Conservation (phyloP, 306 rosid species). For the Betula pendula region DNA sequence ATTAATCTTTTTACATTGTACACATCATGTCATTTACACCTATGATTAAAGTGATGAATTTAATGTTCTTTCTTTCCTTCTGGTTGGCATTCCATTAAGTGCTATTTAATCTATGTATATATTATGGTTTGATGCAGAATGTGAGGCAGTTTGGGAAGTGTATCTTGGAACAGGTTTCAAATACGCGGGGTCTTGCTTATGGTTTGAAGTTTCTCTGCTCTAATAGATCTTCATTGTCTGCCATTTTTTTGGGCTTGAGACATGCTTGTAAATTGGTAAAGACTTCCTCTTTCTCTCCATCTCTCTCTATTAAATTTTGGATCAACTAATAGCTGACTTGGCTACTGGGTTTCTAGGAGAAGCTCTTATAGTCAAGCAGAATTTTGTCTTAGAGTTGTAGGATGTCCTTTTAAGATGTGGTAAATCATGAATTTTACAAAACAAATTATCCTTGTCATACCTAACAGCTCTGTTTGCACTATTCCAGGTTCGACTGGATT, state of each 20-base stretch:
- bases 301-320: background rate
- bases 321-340: constrained; percentile 20
- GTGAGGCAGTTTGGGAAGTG: constrained; percentile 89
- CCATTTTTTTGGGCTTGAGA: constrained; percentile 68
- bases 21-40: constrained; percentile 11
- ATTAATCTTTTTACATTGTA: constrained; percentile 18
- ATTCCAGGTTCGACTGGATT: constrained; percentile 76
- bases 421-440: background rate
- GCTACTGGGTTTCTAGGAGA: constrained; percentile 15
- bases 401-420: background rate
- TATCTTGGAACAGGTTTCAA: constrained; percentile 81
- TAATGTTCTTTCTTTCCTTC: constrained; percentile 14
- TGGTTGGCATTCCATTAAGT: constrained; percentile 13
- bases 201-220: constrained; percentile 92
- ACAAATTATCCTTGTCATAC: background rate
- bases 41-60: constrained; percentile 22
- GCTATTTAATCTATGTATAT: constrained; percentile 19
- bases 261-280: constrained; percentile 94
- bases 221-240: constrained; percentile 45
- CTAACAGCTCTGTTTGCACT: constrained; percentile 14
- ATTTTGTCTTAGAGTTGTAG: background rate
- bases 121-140: constrained; percentile 44
- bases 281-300: constrained; percentile 14
- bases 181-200: constrained; percentile 73
- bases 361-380: background rate